phyloP scores from a whole-genome alignment of 2,329 filamentous ascomycete species.

The Talaromyces sp. region DNA sequence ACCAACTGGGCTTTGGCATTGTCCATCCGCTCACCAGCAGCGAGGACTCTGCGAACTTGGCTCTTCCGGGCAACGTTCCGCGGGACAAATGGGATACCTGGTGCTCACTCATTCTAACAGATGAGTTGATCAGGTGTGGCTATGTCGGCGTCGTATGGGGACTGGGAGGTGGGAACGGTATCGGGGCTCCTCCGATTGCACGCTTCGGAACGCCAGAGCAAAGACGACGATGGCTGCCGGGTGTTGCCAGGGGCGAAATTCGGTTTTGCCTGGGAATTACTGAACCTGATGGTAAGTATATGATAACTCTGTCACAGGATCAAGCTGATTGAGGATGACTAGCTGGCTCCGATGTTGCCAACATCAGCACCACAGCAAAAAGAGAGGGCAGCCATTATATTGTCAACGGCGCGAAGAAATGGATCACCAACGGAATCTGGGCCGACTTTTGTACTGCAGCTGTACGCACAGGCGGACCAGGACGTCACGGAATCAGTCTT shows the following conservation, averaged over 20 bases:
- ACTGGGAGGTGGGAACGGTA: constrained; percentile 54
- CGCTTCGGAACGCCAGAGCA: constrained; percentile 56
- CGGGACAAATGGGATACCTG: constrained; percentile 50
- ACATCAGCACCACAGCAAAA: constrained; percentile 55
- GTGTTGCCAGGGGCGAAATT: constrained; percentile 53
- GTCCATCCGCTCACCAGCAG: constrained; percentile 31
- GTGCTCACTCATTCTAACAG: constrained; percentile 50
- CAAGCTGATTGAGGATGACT: background rate
- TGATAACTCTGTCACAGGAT: constrained; percentile 6
- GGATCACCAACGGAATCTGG: constrained; percentile 60
- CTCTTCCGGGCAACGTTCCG: constrained; percentile 42
- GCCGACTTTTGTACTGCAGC: constrained; percentile 59
- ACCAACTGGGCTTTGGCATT: constrained; percentile 34
- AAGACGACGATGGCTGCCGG: constrained; percentile 53
- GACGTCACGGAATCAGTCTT: constrained; percentile 50
- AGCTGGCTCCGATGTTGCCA: constrained; percentile 60
- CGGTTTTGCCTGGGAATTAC: constrained; percentile 61
- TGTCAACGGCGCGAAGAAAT: constrained; percentile 64
- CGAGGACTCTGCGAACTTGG: constrained; percentile 34
- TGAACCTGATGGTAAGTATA: constrained; percentile 49
- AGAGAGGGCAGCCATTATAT: constrained; percentile 49
- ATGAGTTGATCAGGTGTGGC: constrained; percentile 51
- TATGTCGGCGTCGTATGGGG: constrained; percentile 54
- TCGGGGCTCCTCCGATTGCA: constrained; percentile 60
- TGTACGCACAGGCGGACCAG: constrained; percentile 53